These are phyloP conservation scores for Tetrahymena thermophila DNA, from an alignment of 73 alveolate genomes.

Conservation along the genomic window DNA sequence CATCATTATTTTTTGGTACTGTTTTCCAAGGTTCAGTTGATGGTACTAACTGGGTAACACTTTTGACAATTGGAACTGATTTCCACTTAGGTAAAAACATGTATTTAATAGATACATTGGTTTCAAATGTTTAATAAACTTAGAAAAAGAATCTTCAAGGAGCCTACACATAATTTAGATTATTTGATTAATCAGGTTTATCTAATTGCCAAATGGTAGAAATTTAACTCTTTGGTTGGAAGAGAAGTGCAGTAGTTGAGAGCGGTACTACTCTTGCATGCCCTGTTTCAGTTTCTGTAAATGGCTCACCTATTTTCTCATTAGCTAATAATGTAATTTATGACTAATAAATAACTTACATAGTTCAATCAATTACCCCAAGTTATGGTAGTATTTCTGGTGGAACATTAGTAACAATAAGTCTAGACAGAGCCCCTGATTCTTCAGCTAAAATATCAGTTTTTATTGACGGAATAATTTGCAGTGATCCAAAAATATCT, in stretches of 20 bases:
- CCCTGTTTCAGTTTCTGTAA: conserved; percentile 1
- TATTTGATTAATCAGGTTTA: conserved; percentile 14
- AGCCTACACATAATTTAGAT: background rate
- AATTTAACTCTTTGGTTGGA: conserved; percentile 22
- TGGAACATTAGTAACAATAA: background rate
- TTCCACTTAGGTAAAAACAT: conserved; percentile 26
- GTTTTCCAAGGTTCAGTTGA: conserved; percentile 23
- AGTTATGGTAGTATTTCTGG: background rate
- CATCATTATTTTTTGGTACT: conserved; percentile 13
- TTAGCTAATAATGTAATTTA: background rate
- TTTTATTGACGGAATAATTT: conserved; percentile 49
- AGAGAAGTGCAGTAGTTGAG: background rate
- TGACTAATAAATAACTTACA: background rate
- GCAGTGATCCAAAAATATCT: conserved; percentile 22
- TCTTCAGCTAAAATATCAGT: conserved; percentile 27
- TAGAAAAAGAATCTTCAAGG: background rate
- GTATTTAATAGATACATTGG: conserved; percentile 11
- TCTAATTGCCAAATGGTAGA: conserved; percentile 29
- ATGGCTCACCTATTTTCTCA: background rate
- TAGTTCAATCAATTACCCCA: background rate
- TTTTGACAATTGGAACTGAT: conserved; percentile 4
- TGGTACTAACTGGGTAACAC: conserved; percentile 12
- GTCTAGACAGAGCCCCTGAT: conserved; percentile 19
- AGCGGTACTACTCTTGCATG: background rate
- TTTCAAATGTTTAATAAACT: background rate